Conservation (phyloP, 768 basidiomycete genomes). For the Kwoniella mangroviensis region DNA sequence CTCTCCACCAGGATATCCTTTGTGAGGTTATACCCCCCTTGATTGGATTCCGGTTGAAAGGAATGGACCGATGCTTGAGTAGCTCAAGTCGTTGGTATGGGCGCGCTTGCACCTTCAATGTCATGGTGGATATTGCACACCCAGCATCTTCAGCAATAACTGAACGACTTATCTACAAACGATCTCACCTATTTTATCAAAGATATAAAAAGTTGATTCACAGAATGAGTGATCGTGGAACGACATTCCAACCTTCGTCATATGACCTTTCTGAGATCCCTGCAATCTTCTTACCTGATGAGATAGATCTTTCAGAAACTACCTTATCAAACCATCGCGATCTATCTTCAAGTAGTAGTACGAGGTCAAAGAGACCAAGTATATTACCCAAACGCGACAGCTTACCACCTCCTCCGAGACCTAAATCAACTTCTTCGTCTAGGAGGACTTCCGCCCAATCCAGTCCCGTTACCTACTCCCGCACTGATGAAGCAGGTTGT, state of each 20-base stretch:
- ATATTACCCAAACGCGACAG: slow-evolving; percentile 5
- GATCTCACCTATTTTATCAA: no score
- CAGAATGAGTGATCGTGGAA: no score
- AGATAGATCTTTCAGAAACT: neutral
- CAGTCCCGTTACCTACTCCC: neutral
- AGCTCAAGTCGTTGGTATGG: neutral
- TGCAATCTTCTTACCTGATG: neutral
- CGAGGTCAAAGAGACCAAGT: neutral
- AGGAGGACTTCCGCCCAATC: neutral
- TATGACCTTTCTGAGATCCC: neutral
- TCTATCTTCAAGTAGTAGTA: neutral
- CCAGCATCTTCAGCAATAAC: no score
- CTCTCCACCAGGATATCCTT: neutral
- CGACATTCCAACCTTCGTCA: neutral
- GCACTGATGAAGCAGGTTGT: neutral
- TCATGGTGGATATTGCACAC: no score
- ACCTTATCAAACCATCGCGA: neutral
- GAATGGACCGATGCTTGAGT: neutral
- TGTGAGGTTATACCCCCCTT: neutral
- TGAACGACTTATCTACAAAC: no score
- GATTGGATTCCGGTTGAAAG: neutral
- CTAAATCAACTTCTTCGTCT: neutral
- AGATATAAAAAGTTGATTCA: no score
- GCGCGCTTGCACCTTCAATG: no score
- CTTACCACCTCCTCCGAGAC: neutral